Conservation (phyloP, 2,329 filamentous ascomycete species). For the Scedosporium apiospermum region DNA sequence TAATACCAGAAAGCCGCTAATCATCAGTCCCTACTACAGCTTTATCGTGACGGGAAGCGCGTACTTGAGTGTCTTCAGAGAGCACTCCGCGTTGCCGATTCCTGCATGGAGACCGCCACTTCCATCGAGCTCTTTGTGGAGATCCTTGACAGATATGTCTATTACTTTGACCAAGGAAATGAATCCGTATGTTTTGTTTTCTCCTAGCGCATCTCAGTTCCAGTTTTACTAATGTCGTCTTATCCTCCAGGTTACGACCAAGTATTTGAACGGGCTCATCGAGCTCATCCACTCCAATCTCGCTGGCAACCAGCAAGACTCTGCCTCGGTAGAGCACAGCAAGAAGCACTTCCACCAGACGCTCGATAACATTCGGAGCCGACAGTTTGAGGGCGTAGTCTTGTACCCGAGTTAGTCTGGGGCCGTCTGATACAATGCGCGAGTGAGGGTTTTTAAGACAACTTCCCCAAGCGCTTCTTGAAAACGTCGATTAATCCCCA, state of each 20-base stretch:
- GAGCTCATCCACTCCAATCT: slow-evolving; percentile 97
- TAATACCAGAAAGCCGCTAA: slow-evolving; percentile 6
- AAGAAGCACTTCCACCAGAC: slow-evolving; percentile 92
- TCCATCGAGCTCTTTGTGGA: slow-evolving; percentile 98
- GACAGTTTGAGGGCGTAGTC: slow-evolving; percentile 89
- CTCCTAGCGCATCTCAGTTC: neutral
- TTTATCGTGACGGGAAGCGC: slow-evolving; percentile 94
- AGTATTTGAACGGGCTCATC: slow-evolving; percentile 95
- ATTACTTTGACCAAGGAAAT: slow-evolving; percentile 99
- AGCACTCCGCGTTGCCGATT: slow-evolving; percentile 89
- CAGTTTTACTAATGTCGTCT: neutral
- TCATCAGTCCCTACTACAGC: slow-evolving; percentile 36
- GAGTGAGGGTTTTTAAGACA: too few relatives aligned
- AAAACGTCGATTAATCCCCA: too few relatives aligned
- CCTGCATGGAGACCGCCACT: slow-evolving; percentile 96
- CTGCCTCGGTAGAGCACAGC: slow-evolving; percentile 75
- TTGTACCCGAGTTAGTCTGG: slow-evolving; percentile 42
- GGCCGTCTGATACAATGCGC: too few relatives aligned
- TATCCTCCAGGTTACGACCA: slow-evolving; percentile 65
- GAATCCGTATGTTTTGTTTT: slow-evolving; percentile 58
- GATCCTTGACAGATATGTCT: slow-evolving; percentile 95
- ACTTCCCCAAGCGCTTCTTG: too few relatives aligned
- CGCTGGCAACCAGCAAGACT: slow-evolving; percentile 72
- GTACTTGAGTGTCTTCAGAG: slow-evolving; percentile 94
- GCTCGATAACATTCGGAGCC: slow-evolving; percentile 81